These are phyloP conservation scores for Elaeis guineensis DNA, from an alignment of 176 grass and related monocot genomes.

Conservation along the genomic window DNA sequence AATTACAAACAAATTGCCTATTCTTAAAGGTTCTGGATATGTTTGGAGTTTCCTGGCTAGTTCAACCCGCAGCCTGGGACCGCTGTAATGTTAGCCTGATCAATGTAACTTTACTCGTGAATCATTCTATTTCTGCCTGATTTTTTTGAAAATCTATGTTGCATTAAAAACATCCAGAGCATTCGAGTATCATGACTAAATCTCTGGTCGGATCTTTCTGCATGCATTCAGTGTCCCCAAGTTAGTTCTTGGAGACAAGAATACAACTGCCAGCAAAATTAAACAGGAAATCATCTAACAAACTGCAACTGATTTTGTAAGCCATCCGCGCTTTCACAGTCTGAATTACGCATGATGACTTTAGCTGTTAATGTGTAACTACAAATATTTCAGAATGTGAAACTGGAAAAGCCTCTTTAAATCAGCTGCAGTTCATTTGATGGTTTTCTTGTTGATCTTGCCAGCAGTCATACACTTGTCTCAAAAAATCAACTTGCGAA, in stretches of 20 bases:
- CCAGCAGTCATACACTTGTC: not conserved
- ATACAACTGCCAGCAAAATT: not conserved
- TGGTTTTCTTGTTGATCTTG: not conserved
- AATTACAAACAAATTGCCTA: no score
- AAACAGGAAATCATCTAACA: conserved; percentile 1
- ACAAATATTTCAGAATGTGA: not conserved
- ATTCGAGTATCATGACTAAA: no score
- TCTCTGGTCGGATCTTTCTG: no score
- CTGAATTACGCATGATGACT: not conserved
- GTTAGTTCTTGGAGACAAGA: not conserved
- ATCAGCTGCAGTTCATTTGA: not conserved
- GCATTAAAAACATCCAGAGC: no score
- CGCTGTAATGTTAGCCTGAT: no score
- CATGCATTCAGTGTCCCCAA: not conserved
- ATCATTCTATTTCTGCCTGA: no score
- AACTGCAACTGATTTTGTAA: conserved; percentile 2
- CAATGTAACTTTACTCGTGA: no score
- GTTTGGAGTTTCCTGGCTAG: no score
- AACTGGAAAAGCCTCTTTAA: not conserved
- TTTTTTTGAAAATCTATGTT: no score
- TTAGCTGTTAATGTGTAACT: not conserved
- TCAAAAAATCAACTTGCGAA: not conserved
- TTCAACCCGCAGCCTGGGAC: no score
- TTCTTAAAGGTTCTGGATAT: no score
- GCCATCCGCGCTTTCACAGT: not conserved